phyloP scores from a whole-genome alignment of 1,139 yeast species.

The Saccharomycopsis hybrid region DNA sequence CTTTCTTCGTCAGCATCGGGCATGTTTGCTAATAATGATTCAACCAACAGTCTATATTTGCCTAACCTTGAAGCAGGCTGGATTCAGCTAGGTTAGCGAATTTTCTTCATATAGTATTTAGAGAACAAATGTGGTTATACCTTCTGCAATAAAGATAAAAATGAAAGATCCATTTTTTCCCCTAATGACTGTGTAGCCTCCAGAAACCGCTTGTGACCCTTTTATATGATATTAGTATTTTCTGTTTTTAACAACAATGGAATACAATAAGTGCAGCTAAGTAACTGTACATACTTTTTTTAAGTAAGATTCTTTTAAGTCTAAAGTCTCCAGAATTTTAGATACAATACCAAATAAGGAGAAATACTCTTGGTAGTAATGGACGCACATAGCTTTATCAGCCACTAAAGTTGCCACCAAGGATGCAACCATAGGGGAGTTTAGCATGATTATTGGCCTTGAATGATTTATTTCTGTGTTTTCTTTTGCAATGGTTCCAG shows the following conservation, averaged over 20 bases:
- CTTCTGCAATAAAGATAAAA: constrained; percentile 27
- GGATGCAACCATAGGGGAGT: background rate
- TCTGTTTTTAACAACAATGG: too few relatives aligned
- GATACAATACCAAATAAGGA: constrained; percentile 32
- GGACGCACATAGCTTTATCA: constrained; percentile 26
- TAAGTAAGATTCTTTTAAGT: background rate
- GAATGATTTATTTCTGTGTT: too few relatives aligned
- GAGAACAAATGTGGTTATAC: constrained; percentile 29
- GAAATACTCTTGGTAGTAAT: constrained; percentile 35
- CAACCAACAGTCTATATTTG: constrained; percentile 40
- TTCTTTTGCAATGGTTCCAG: too few relatives aligned
- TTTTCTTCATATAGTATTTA: background rate
- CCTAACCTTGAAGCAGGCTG: constrained; percentile 45
- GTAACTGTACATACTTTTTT: background rate
- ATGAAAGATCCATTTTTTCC: constrained; percentile 34
- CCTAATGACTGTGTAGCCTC: constrained; percentile 34
- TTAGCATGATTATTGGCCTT: too few relatives aligned
- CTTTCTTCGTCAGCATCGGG: constrained; percentile 2
- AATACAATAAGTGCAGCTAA: too few relatives aligned
- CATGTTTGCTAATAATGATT: constrained; percentile 28
- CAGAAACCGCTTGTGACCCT: constrained; percentile 34
- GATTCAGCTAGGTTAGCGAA: constrained; percentile 25
- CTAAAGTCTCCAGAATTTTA: constrained; percentile 25
- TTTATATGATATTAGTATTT: background rate
- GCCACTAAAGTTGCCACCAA: constrained; percentile 8